These are phyloP conservation scores for Boletus subcaerulescens DNA, from an alignment of 768 basidiomycete species.

Conservation along the genomic window DNA sequence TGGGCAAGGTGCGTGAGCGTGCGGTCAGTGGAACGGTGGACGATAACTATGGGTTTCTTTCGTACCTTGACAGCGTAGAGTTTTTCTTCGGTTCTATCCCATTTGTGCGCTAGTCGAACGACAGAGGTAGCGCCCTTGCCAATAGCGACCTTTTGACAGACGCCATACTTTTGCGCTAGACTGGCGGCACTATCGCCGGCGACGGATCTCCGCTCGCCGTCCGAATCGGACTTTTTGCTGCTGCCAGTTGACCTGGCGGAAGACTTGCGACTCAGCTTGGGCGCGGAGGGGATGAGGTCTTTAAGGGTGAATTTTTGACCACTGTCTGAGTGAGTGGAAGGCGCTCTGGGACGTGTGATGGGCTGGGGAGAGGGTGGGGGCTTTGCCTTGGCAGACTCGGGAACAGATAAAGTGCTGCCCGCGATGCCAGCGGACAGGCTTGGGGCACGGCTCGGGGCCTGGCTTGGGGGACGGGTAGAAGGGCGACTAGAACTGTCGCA, in stretches of 20 bases:
- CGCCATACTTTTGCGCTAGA: slow-evolving; percentile 88
- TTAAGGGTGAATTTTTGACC: slow-evolving; percentile 82
- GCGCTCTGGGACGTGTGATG: slow-evolving; percentile 34
- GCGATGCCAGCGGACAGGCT: slow-evolving; percentile 37
- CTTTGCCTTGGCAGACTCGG: slow-evolving; percentile 31
- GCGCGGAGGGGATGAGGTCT: slow-evolving; percentile 67
- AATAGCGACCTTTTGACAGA: slow-evolving; percentile 95
- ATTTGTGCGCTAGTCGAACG: slow-evolving; percentile 95
- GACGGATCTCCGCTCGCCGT: slow-evolving; percentile 43
- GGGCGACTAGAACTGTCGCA: slow-evolving; percentile 61
- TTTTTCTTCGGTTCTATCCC: slow-evolving; percentile 96
- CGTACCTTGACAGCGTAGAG: slow-evolving; percentile 95
- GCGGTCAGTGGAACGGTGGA: neutral
- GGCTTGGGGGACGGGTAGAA: slow-evolving; percentile 58
- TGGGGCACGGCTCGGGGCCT: slow-evolving; percentile 45
- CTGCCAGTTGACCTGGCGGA: slow-evolving; percentile 69
- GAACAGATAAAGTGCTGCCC: slow-evolving; percentile 26
- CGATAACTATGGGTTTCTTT: too few species aligned
- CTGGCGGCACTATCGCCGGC: slow-evolving; percentile 53
- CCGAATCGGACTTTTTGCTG: slow-evolving; percentile 68
- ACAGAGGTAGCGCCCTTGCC: slow-evolving; percentile 99
- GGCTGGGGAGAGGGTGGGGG: slow-evolving; percentile 17
- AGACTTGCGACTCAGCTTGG: slow-evolving; percentile 70
- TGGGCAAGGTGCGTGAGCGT: slow-evolving; percentile 28
- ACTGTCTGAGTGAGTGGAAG: slow-evolving; percentile 52